Base-by-base conservation (phyloP, 1,284 basidiomycete species). In the Cutaneotrichosporon arboriforme region DNA sequence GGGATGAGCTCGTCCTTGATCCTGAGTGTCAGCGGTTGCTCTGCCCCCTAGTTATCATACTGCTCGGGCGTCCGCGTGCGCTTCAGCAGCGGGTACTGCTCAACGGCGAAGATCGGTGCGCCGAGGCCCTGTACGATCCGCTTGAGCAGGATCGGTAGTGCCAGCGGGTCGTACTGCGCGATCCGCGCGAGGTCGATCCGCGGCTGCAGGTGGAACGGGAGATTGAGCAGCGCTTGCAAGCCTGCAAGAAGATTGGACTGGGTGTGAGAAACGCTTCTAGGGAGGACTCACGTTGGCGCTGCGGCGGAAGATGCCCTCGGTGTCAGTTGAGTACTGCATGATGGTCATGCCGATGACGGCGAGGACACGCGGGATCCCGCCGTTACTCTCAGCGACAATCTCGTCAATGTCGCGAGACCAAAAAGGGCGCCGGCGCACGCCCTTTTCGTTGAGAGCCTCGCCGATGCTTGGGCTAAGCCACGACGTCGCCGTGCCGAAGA, bases 251-350 rank as follows among this genome's bases (percentile, higher is more conserved):
- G 50, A 1, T 33, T 22, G 2, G 64, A 58, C 68, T 68, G 41
- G 20, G 39, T 21, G 35, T 20, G 51, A 45, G 14, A 17, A 17
- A 34, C 8, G 20, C 36, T n/a, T n/a, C 3, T 12, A 21, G 12
- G 21, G 3, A 4, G 23, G 12, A 60, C 67, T 57, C 54, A 68
- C 70, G 40, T 61, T 63, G 2, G 66, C 56, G 2, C 60, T 51
- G 13, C 65, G 54, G 36, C 71, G 60, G 53, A 72, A 73, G 31
- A 71, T 61, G 34, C 71, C 71, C 51, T 72, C 69, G 0, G 61
- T 63, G 1, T 5, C 21, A 1, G 57, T 51, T 46, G 68, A 69
- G 38, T 65, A 51, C 5, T n/a, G 23, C 22, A 67, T 33, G 18
- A 73, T 72, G 4, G 58, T 60, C 4, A 47, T 46, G n/a, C 60